Base-by-base conservation (phyloP, 2,329 filamentous ascomycete species). In the Cadophora malorum region DNA sequence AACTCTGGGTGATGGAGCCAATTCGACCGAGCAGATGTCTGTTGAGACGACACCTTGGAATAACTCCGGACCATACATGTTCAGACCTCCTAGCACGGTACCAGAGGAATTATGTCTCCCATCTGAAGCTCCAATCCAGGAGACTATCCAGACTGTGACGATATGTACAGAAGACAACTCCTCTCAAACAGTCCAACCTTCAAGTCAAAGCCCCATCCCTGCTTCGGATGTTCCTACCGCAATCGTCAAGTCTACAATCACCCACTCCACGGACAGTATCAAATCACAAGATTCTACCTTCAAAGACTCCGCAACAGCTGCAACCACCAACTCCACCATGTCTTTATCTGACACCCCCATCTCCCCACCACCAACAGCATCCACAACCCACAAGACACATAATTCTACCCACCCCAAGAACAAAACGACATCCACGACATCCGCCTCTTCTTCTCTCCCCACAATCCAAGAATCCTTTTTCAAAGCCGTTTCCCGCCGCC, bases 381-480 rank as follows among this genome's bases (percentile, higher is more conserved):
- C 69, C 25, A 21, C 53, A 4, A 66, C 65, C 35, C 64, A 64
- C 28, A 74, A 74, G 62, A 47, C 66, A 2, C 70, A 74, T 31
- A 58, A 66, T 8, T 71, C 72, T 16, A 67, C 66, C 21, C 64
- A 69, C 14, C 64, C 69, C 0, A 75, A 73, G 55, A 72, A 71
- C 12, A 76, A 76, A 65, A 76, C 56, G 72, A 76, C 79, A 66
- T 81, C 73, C 74, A 82, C 79, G 28, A 67, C 79, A 31, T 80
- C 83, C 9, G 76, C 83, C 0, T 78, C 84, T 8, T 79, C 85
- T 1, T 80, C 91, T 1, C 87, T 89, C 0, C 94, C 95, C 1
- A 94, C 94, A 0, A 96, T 96, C 0, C 96, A 99, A 79, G 96
- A 99, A 78, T 96, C 92, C 1, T 98, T 99, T 80, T 99, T 97